Evolutionary conservation across 2,329 filamentous ascomycete species (phyloP).

Genomic region (Cucurbitaria berberidis): DNA sequence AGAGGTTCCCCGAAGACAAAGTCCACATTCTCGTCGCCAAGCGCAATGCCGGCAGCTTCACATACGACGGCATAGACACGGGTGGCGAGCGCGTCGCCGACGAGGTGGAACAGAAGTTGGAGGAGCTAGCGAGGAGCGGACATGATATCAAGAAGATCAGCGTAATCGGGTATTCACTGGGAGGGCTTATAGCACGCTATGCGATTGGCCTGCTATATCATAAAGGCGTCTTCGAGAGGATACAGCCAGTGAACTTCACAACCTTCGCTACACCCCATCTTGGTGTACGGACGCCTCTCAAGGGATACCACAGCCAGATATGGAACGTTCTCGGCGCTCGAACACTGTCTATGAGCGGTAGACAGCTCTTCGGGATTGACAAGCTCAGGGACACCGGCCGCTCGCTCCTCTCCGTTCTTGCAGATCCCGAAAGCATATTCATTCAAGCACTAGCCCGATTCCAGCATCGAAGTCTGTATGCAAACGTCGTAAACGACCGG

Average conservation of each 20-base stretch:
- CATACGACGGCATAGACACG: conserved; percentile 71
- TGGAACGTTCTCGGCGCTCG: conserved; percentile 83
- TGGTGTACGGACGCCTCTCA: conserved; percentile 55
- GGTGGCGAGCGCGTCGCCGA: conserved; percentile 70
- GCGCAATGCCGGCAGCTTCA: conserved; percentile 74
- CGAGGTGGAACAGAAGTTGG: conserved; percentile 67
- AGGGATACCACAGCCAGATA: conserved; percentile 52
- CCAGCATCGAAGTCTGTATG: conserved; percentile 77
- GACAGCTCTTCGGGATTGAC: conserved; percentile 88
- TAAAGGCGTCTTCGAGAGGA: conserved; percentile 76
- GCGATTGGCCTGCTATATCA: conserved; percentile 82
- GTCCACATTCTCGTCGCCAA: conserved; percentile 75
- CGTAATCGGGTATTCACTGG: conserved; percentile 87
- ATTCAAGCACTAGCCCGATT: conserved; percentile 79
- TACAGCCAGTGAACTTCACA: conserved; percentile 89
- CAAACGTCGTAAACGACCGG: conserved; percentile 86
- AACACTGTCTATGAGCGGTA: conserved; percentile 80
- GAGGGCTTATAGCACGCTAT: conserved; percentile 85
- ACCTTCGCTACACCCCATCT: conserved; percentile 85
- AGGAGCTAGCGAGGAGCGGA: conserved; percentile 63
- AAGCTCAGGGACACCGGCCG: conserved; percentile 81
- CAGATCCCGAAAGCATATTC: conserved; percentile 85
- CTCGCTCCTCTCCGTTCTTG: conserved; percentile 79
- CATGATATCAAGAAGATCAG: conserved; percentile 81
- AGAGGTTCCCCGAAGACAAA: conserved; percentile 65